These are phyloP conservation scores for Camellia lanceoleosa DNA, from an alignment of 148 eudicot genomes.

Conservation along the genomic window DNA sequence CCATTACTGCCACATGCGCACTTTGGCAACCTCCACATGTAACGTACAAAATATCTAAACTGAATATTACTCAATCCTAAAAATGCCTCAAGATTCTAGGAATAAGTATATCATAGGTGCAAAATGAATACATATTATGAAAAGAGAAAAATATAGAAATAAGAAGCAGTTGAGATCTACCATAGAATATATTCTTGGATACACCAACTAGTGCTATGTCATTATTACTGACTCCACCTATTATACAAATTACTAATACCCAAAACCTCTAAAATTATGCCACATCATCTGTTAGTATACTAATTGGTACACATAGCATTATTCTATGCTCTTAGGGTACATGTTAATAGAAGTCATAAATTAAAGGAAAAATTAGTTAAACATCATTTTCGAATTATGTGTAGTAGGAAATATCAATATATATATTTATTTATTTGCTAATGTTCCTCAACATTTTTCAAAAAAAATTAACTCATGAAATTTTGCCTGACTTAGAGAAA, in stretches of 20 bases:
- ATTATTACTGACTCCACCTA: background rate
- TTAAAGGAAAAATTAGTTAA: no score
- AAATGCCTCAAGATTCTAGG: slow-evolving; percentile 2
- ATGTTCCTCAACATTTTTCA: no score
- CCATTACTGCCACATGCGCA: slow-evolving; percentile 96
- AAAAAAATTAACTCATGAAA: no score
- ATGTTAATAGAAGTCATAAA: no score
- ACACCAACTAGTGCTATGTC: background rate
- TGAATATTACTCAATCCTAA: slow-evolving; percentile 27
- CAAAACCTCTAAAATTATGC: no score
- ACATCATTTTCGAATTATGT: no score
- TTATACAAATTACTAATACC: background rate
- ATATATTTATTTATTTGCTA: no score
- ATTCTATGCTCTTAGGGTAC: no score
- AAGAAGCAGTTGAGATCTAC: background rate
- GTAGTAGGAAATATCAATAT: no score
- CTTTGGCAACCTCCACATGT: slow-evolving; percentile 99
- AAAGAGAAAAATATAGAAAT: background rate
- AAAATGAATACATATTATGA: background rate
- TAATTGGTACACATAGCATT: no score
- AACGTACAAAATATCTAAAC: slow-evolving; percentile 55
- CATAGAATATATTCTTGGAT: background rate
- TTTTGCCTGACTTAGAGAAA: no score
- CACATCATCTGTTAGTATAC: background rate
- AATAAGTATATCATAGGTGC: background rate